A percentile compares a stretch with the other conserved stretches of the same genome.
phyloP scores from a whole-genome alignment of 305 asterid species.

The Fraxinus baroniana region DNA sequence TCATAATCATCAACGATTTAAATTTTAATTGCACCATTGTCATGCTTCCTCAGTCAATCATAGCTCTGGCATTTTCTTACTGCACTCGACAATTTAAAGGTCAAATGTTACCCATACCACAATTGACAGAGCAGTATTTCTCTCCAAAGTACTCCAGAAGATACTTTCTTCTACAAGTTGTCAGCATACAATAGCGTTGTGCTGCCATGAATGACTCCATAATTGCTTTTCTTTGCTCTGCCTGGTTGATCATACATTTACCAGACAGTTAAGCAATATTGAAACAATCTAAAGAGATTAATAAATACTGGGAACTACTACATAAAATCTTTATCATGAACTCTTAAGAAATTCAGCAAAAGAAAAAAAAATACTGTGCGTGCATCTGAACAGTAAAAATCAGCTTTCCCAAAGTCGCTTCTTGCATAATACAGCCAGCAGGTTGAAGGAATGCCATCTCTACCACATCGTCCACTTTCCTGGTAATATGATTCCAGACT shows the following conservation, averaged over 20 bases:
- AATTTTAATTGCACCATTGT: background rate
- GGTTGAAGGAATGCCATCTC: constrained; percentile 90
- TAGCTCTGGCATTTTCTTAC: background rate
- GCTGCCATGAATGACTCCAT: constrained; percentile 78
- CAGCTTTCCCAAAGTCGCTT: constrained; percentile 80
- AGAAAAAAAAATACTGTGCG: constrained; percentile 55
- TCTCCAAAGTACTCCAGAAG: constrained; percentile 89
- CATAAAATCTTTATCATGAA: constrained; percentile 8
- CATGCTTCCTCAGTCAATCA: background rate
- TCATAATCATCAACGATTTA: background rate
- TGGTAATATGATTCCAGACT: constrained; percentile 97
- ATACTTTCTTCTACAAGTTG: constrained; percentile 91
- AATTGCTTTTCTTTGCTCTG: constrained; percentile 75
- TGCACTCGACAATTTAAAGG: constrained; percentile 7
- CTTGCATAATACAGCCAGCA: constrained; percentile 84
- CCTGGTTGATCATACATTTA: constrained; percentile 48
- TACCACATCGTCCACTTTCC: constrained; percentile 98
- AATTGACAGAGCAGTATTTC: constrained; percentile 43
- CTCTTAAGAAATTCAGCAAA: constrained; percentile 24
- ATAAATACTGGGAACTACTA: constrained; percentile 1
- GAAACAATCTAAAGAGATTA: constrained; percentile 21
- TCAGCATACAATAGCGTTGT: constrained; percentile 70
- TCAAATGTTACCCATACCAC: constrained; percentile 52
- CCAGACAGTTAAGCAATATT: constrained; percentile 18
- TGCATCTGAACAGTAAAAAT: constrained; percentile 80